A percentile compares a stretch with the other conserved stretches of the same genome.
phyloP scores from a whole-genome alignment of 352 stramenopile species.

The Phytophthora kernoviae region DNA sequence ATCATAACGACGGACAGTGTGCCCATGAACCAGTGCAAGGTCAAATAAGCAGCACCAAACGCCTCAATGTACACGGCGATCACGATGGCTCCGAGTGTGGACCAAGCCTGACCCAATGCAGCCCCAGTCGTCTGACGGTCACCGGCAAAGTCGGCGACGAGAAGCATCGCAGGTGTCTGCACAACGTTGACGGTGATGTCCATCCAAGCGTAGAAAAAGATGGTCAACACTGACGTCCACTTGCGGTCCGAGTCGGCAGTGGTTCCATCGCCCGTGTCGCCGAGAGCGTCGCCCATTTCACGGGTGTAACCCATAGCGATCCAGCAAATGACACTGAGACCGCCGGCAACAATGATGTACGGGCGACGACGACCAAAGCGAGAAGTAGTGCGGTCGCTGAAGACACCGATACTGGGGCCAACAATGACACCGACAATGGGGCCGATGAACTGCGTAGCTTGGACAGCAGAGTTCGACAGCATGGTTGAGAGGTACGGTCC shows the following conservation, averaged over 20 bases:
- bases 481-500: constrained; percentile 52
- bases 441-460: constrained; percentile 33
- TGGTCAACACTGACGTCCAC: constrained; percentile 32
- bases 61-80: constrained; percentile 41
- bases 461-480: constrained; percentile 40
- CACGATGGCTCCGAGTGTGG: constrained; percentile 30
- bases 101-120: constrained; percentile 44
- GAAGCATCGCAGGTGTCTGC: constrained; percentile 28
- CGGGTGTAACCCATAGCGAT: constrained; percentile 58
- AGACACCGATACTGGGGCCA: constrained; percentile 31
- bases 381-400: constrained; percentile 44
- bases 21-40: constrained; percentile 47
- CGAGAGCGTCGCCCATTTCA: constrained; percentile 29
- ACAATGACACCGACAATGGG: constrained; percentile 33
- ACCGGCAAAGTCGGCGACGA: constrained; percentile 48
- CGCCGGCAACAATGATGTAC: constrained; percentile 39
- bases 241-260: constrained; percentile 25
- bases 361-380: constrained; percentile 41
- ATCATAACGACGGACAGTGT: constrained; percentile 44
- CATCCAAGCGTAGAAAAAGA: constrained; percentile 38
- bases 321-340: constrained; percentile 52
- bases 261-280: constrained; percentile 18
- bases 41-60: constrained; percentile 47
- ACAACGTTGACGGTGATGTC: constrained; percentile 37
- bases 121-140: constrained; percentile 54